phyloP scores from a whole-genome alignment of 495 filamentous ascomycete species.

The Staphylotrichum longicolle region DNA sequence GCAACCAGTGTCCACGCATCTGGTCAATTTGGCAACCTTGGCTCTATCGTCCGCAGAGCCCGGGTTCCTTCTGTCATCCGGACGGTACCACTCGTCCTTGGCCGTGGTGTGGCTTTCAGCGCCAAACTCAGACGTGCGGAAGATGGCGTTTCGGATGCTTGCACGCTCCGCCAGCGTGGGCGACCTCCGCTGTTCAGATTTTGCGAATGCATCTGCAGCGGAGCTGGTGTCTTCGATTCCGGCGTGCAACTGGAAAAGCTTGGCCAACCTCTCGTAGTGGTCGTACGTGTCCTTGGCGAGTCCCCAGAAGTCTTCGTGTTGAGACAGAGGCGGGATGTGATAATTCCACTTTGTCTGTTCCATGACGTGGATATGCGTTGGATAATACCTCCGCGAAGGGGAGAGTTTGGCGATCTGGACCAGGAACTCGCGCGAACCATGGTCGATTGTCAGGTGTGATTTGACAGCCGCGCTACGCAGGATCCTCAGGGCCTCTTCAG shows the following conservation, averaged over 20 bases:
- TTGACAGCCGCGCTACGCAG: conserved; percentile 48
- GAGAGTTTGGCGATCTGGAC: conserved; percentile 50
- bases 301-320: conserved; percentile 50
- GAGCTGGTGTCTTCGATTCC: not conserved
- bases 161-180: conserved; percentile 40
- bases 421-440: conserved; percentile 43
- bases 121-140: conserved; percentile 52
- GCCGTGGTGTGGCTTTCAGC: conserved; percentile 47
- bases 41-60: conserved; percentile 8
- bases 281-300: not conserved
- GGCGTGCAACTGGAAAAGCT: not conserved
- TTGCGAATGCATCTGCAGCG: not conserved
- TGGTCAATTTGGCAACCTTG: not conserved
- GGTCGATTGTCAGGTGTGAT: conserved; percentile 49
- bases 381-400: conserved; percentile 43
- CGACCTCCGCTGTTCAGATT: not conserved
- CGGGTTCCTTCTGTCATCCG: not conserved
- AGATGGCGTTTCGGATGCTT: conserved; percentile 46
- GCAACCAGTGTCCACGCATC: not conserved
- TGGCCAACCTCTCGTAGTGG: conserved; percentile 2
- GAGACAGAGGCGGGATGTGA: conserved; percentile 44
- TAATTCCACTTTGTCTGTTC: conserved; percentile 28
- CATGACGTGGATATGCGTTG: conserved; percentile 27
- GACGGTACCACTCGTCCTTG: not conserved
- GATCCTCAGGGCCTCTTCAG: conserved; percentile 56